Evolutionary conservation across 2,329 filamentous ascomycete genomes (phyloP), one percentile per base, ranked within the genome.

Genomic region (Aureobasidium melanogenum): DNA sequence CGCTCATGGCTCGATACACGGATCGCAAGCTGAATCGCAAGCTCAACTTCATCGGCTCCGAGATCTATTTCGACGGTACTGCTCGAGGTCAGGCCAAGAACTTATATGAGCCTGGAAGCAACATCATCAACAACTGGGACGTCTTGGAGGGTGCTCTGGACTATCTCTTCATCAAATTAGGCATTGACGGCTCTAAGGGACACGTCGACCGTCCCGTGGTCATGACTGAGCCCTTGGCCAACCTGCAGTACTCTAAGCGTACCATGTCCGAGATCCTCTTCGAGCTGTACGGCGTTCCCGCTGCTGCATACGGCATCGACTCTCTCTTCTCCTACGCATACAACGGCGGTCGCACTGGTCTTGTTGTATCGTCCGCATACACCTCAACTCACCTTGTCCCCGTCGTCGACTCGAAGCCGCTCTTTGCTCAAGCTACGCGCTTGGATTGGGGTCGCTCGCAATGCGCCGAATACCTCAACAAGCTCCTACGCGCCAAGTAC

Each of bases 51-150:
- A 88, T 95, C 47, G 94, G 94, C 61, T 85, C 86, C 67, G 94
- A 99, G 77, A 91, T 95, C 70, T 97, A 94, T 70, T 88, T 92
- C 65, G 94, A 99, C 75, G 94, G 93, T 28, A 96, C 91, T 1
- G 91, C 94, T 24, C 84, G 90, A 61, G 90, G 91, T 12, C 94
- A 97, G 72, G 87, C 96, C 63, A 88, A 93, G 72, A 89, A 90
- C 72, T 88, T 92, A 1, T 97, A 97, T 69, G 94, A 99, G 73
- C 84, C 88, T 1, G 92, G 92, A 26, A 93, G 88, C 47, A 93
- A 92, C 65, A 88, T 99, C 51, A 85, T 97, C 63, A 92, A 90
- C 73, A 97, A 97, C 72, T 99, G 95, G 91, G 94, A 99, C 74
- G 92, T 91, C 36, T 91, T 96, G 85, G 94, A 99, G 74, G 91